These are phyloP conservation scores for Carex cristatella DNA, from an alignment of 176 grass and related monocot genomes.

Conservation along the genomic window DNA sequence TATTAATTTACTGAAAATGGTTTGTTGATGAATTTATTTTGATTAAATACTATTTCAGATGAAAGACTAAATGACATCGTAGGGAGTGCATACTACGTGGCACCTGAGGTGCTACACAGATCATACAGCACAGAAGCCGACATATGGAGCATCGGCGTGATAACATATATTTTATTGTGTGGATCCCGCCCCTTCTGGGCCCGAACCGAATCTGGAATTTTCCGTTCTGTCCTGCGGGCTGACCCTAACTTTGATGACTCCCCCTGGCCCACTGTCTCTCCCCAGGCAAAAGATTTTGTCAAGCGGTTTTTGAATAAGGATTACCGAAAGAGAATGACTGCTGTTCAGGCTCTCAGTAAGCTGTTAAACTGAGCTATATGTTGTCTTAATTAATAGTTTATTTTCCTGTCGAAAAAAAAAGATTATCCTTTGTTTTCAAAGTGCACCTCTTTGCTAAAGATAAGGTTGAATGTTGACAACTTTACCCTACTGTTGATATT, in stretches of 20 bases:
- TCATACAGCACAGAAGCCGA: slow-evolving; percentile 97
- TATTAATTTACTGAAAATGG: slow-evolving; percentile 24
- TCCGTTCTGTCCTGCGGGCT: slow-evolving; percentile 91
- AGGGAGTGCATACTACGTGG: slow-evolving; percentile 96
- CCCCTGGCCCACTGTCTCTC: slow-evolving; percentile 83
- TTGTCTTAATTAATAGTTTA: neutral
- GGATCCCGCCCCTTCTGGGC: slow-evolving; percentile 98
- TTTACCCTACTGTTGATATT: neutral
- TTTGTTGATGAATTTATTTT: slow-evolving; percentile 9
- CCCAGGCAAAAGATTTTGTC: slow-evolving; percentile 95
- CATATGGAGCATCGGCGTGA: slow-evolving; percentile 98
- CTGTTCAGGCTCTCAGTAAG: slow-evolving; percentile 97
- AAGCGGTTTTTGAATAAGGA: slow-evolving; percentile 96
- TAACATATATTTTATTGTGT: slow-evolving; percentile 95
- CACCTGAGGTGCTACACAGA: slow-evolving; percentile 95
- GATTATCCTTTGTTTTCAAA: neutral
- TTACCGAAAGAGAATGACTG: slow-evolving; percentile 98
- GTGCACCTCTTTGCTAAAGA: neutral
- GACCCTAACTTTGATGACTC: slow-evolving; percentile 96
- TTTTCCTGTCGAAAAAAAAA: neutral
- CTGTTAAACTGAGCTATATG: slow-evolving; percentile 16
- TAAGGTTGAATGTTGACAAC: neutral
- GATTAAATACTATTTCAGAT: slow-evolving; percentile 50
- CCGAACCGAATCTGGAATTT: slow-evolving; percentile 97
- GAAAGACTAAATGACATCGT: slow-evolving; percentile 99